These are phyloP conservation scores for Exophiala mesophila DNA, from an alignment of 2,329 filamentous ascomycete species.

Conservation along the genomic window DNA sequence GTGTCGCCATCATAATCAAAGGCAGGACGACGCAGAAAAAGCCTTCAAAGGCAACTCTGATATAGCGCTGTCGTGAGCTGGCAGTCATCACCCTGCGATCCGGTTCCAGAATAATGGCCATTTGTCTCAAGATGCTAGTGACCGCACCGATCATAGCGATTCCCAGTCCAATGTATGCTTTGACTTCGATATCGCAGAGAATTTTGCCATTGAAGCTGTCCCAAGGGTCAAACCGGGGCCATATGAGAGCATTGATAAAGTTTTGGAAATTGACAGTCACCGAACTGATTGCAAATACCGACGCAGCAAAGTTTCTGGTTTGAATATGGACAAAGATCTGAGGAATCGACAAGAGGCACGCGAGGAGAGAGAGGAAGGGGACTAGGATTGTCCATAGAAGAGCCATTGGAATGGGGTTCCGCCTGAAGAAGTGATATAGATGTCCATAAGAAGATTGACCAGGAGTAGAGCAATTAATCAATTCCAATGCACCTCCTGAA, in stretches of 20 bases:
- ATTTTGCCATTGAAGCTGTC: constrained; percentile 55
- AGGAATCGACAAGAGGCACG: constrained; percentile 30
- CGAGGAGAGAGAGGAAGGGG: constrained; percentile 11
- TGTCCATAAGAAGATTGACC: too few species aligned
- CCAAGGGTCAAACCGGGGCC: constrained; percentile 53
- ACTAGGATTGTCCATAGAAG: constrained; percentile 8
- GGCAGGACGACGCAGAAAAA: constrained; percentile 55
- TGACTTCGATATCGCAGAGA: constrained; percentile 62
- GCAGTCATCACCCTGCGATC: constrained; percentile 49
- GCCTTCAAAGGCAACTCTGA: constrained; percentile 48
- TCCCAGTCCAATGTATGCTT: constrained; percentile 51
- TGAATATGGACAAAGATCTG: constrained; percentile 57
- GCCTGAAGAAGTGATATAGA: too few species aligned
- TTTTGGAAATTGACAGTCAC: constrained; percentile 54
- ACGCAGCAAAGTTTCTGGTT: constrained; percentile 57
- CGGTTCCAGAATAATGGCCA: constrained; percentile 58
- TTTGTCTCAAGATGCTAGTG: constrained; percentile 55
- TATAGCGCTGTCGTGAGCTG: constrained; percentile 44
- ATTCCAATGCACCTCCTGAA: too few species aligned
- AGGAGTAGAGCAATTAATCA: too few species aligned
- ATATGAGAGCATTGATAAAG: constrained; percentile 60
- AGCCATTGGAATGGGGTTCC: too few species aligned
- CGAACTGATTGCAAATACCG: constrained; percentile 53
- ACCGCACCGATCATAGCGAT: constrained; percentile 51
- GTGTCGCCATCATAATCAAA: constrained; percentile 49